These are phyloP conservation scores for Trichomonascus vanleenenianus DNA, from an alignment of 805 yeast species.

Conservation along the genomic window DNA sequence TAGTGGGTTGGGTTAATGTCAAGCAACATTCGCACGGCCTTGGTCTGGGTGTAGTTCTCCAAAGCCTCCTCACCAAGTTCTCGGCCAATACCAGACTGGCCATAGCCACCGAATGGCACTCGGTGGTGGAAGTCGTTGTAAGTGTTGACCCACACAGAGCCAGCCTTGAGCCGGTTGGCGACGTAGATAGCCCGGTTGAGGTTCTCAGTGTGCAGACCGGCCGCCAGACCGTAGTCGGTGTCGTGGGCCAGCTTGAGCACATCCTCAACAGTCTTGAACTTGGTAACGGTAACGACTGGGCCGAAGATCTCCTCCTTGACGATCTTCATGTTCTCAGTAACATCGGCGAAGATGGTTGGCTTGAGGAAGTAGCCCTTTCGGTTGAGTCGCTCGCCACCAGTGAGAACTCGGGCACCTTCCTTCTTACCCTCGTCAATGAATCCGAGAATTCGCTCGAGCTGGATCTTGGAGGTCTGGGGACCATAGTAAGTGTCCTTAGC, in stretches of 20 bases:
- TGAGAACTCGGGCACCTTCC: conserved; percentile 75
- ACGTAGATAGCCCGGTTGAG: conserved; percentile 55
- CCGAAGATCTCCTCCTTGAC: conserved; percentile 85
- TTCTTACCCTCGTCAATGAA: conserved; percentile 70
- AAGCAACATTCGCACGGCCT: conserved; percentile 56
- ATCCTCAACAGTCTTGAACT: conserved; percentile 59
- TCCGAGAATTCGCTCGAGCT: conserved; percentile 63
- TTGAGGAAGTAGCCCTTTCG: conserved; percentile 55
- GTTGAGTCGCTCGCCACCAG: conserved; percentile 63
- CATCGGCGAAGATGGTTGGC: conserved; percentile 74
- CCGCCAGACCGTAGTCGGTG: conserved; percentile 77
- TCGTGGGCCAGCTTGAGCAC: conserved; percentile 64
- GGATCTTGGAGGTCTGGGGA: conserved; percentile 78
- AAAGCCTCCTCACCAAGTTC: conserved; percentile 75
- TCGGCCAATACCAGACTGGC: conserved; percentile 73
- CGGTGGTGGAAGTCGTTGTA: conserved; percentile 59
- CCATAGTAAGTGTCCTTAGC: conserved; percentile 72
- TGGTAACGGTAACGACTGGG: conserved; percentile 71
- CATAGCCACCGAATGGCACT: conserved; percentile 79
- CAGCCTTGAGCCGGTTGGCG: conserved; percentile 55
- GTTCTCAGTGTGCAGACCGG: conserved; percentile 68
- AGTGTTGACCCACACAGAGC: conserved; percentile 67
- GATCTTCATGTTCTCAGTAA: conserved; percentile 55
- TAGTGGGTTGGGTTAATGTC: conserved; percentile 36
- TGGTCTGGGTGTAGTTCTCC: conserved; percentile 61